Base-by-base conservation (phyloP, 805 yeast genomes). In the Ogataea kodamae region DNA sequence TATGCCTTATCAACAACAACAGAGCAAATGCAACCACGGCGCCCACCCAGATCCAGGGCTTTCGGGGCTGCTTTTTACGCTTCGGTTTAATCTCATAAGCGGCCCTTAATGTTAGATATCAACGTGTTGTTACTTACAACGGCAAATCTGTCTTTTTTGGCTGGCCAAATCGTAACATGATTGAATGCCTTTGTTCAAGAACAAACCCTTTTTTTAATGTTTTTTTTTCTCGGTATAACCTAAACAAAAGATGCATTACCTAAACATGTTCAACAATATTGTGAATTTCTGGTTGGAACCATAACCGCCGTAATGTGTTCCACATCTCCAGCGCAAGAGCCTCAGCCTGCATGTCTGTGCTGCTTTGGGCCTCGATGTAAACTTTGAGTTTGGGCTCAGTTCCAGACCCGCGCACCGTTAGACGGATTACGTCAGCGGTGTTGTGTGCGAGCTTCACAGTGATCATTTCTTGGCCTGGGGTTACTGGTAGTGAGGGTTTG, bases 321-420 rank as follows among this genome's bases (percentile, higher is more conserved):
- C 97, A 90, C 6, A 86, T 81, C 13, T 63, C 57, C 11, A 59
- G 59, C 0, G 95, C 90, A 6, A 80, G 50, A 0, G 25, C 39
- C 0, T 47, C 40, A 0, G 96, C 84, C 3, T 57, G 52, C 0
- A 39, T 50, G 26, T 71, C 83, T 6, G 64, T 55, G 0, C 42
- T 30, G 0, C 86, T 70, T 25, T 59, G 59, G 0, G 94, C 92
- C 54, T 90, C 98, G 20, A 90, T 79, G 60, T 90, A 90, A 1
- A 90, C 84, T 57, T 90, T 90, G 43, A 90, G 65, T 55, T 90
- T 90, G 3, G 97, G 97, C 57, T 90, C 98, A 0, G 98, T 90
- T 8, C 98, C 98, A 3, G 96, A 86, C 0, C 97, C 97, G 33
- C 98, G 70, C 30, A 85, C 78, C 0, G 97, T 89, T 52, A 89